Percentiles rank a stretch among this genome's conserved stretches.
Evolutionary conservation across 2,329 filamentous ascomycete genomes (phyloP).

Genomic region (Calonectria pteridis): DNA sequence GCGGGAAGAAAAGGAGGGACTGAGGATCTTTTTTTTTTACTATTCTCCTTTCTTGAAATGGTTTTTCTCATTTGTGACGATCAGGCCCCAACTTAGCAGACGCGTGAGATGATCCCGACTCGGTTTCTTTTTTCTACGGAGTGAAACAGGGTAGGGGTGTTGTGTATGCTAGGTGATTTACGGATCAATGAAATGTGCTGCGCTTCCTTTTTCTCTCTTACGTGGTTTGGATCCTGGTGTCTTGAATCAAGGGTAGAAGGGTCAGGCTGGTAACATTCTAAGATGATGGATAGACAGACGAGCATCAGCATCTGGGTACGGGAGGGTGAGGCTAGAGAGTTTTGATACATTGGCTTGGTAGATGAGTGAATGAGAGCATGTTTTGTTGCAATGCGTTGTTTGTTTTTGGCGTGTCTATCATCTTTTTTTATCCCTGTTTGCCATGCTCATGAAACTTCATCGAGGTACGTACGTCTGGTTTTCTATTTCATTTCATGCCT

Average conservation of each 20-base stretch:
- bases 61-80: conserved; percentile 19
- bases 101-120: conserved; percentile 23
- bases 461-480: background rate
- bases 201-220: conserved; percentile 28
- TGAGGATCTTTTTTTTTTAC: conserved; percentile 31
- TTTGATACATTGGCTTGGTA: background rate
- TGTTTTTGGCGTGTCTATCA: background rate
- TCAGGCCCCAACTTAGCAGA: conserved; percentile 26
- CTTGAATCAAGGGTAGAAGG: background rate
- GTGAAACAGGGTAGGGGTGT: conserved; percentile 32
- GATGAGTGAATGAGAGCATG: conserved; percentile 3
- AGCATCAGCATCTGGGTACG: background rate
- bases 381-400: background rate
- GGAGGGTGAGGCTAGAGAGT: background rate
- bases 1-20: conserved; percentile 30
- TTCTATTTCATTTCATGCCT: background rate
- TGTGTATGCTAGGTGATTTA: conserved; percentile 45
- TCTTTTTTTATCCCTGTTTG: background rate
- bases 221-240: conserved; percentile 26
- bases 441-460: background rate
- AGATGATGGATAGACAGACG: background rate
- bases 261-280: no score
- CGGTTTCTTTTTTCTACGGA: conserved; percentile 33
- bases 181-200: conserved; percentile 45
- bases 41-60: conserved; percentile 34